Percentiles rank a stretch among this genome's conserved stretches.
phyloP scores from a whole-genome alignment of 2,329 filamentous ascomycete species.

The Sarocladium strictum region DNA sequence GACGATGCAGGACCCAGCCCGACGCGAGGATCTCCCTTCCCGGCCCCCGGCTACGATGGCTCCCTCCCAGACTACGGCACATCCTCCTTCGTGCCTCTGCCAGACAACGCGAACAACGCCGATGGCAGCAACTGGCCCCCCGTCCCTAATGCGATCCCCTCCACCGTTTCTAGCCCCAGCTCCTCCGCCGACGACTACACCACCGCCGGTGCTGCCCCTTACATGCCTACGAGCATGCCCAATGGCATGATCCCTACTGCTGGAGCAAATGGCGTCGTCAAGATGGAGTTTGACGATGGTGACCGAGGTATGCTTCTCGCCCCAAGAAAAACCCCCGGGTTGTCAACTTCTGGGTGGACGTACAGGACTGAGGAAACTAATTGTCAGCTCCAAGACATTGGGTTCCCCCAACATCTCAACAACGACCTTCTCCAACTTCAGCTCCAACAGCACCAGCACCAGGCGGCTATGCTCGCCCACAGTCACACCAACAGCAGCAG shows the following conservation, averaged over 20 bases:
- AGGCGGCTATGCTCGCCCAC: constrained; percentile 4
- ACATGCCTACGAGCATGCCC: constrained; percentile 45
- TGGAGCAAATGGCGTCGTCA: constrained; percentile 27
- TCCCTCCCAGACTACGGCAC: constrained; percentile 34
- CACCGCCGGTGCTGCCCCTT: constrained; percentile 22
- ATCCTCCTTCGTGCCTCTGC: constrained; percentile 25
- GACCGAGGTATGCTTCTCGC: constrained; percentile 21
- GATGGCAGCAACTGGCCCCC: constrained; percentile 36
- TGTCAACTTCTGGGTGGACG: constrained; percentile 6
- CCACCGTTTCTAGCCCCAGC: constrained; percentile 46
- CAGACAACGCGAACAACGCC: constrained; percentile 29
- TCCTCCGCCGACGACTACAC: constrained; percentile 46
- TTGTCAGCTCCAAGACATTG: constrained; percentile 23
- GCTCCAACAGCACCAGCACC: constrained; percentile 19
- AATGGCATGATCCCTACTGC: constrained; percentile 33
- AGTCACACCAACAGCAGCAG: constrained; percentile 3
- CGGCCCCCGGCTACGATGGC: constrained; percentile 31
- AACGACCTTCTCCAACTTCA: constrained; percentile 18
- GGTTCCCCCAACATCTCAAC: constrained; percentile 23
- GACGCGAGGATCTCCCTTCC: constrained; percentile 39
- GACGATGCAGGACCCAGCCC: constrained; percentile 37
- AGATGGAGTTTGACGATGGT: constrained; percentile 36
- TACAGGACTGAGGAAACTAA: constrained; percentile 15
- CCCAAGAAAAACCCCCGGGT: constrained; percentile 1
- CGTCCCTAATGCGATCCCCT: constrained; percentile 37